Evolutionary conservation across 208 protist genomes (phyloP).

Genomic region (Herpetomonas tarakana): DNA sequence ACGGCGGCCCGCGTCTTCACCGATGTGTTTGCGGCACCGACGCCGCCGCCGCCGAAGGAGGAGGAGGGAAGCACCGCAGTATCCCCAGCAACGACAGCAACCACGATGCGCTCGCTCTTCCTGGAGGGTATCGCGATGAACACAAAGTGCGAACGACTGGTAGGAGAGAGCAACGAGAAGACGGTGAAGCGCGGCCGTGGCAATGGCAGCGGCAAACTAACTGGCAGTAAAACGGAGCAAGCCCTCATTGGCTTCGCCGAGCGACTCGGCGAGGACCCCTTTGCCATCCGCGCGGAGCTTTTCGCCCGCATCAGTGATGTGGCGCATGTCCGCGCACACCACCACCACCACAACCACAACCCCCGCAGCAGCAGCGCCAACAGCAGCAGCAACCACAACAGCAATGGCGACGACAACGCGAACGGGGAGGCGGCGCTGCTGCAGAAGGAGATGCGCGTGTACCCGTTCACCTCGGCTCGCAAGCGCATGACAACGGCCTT

Average conservation of each 20-base stretch:
- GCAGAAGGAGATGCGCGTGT: constrained; percentile 30
- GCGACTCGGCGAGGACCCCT: constrained; percentile 25
- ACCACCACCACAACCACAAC: neutral
- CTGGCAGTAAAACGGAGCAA: constrained; percentile 81
- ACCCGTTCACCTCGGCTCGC: constrained; percentile 70
- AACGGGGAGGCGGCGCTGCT: neutral
- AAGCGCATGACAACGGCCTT: constrained; percentile 75
- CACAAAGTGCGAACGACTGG: constrained; percentile 33
- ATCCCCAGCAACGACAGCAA: neutral
- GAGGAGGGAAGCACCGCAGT: too few relatives aligned
- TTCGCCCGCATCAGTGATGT: constrained; percentile 9
- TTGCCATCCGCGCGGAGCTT: constrained; percentile 18
- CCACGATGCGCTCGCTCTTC: constrained; percentile 15
- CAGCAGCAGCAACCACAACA: neutral
- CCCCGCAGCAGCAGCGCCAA: neutral
- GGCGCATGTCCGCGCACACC: neutral
- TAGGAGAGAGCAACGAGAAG: constrained; percentile 21
- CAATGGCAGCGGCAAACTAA: constrained; percentile 11
- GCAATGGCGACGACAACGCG: neutral
- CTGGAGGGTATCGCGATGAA: constrained; percentile 55
- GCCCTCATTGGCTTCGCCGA: constrained; percentile 59
- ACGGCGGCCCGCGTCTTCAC: neutral
- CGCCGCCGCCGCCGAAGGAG: neutral
- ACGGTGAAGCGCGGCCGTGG: constrained; percentile 1
- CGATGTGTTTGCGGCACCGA: neutral